Evolutionary conservation across 208 protist genomes (phyloP).

Genomic region (Endotrypanum monterogeii): DNA sequence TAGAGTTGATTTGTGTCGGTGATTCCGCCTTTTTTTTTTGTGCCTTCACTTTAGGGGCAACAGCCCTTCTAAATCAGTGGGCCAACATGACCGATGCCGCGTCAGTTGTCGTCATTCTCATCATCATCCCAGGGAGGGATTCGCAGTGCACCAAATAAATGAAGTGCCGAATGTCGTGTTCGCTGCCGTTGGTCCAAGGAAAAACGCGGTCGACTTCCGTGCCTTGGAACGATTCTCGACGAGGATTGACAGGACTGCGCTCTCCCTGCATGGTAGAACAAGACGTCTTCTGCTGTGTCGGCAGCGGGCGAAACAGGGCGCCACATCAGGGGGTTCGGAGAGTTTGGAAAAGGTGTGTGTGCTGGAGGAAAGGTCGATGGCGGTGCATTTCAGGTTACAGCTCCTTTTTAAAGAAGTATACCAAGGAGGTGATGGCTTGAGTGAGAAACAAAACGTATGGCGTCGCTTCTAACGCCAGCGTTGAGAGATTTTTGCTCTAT

Average conservation of each 20-base stretch:
- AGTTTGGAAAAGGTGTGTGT: not conserved
- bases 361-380: not conserved
- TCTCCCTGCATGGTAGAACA: not conserved
- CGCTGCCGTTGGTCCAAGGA: not conserved
- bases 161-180: not conserved
- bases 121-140: too few relatives aligned
- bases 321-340: not conserved
- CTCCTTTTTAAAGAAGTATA: conserved; percentile 23
- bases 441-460: conserved; percentile 30
- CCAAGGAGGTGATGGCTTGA: conserved; percentile 23
- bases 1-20: conserved; percentile 8
- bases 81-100: too few relatives aligned
- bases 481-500: conserved; percentile 30
- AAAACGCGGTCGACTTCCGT: not conserved
- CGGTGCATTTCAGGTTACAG: conserved; percentile 20
- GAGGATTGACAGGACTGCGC: too few relatives aligned
- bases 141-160: too few relatives aligned
- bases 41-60: not conserved
- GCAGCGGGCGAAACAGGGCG: not conserved
- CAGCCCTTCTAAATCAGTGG: too few relatives aligned
- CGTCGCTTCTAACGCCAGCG: conserved; percentile 14
- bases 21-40: not conserved
- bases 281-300: not conserved
- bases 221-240: not conserved
- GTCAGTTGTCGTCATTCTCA: too few relatives aligned